These are phyloP conservation scores for Solanum hybrid DNA, from an alignment of 305 asterid genomes.

Conservation along the genomic window DNA sequence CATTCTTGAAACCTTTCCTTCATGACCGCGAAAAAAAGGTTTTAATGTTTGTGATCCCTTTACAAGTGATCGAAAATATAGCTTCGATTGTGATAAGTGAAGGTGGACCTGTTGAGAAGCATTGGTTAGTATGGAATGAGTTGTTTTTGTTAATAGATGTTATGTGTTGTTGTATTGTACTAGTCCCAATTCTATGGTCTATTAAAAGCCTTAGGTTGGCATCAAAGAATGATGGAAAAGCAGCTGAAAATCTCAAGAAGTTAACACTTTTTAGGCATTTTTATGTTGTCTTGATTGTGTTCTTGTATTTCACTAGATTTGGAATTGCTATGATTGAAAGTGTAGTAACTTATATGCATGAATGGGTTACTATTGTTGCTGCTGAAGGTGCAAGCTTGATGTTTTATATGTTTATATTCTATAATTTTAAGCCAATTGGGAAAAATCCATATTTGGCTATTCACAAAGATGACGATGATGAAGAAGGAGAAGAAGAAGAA, in stretches of 20 bases:
- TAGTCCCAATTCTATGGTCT: conserved; percentile 12
- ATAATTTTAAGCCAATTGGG: conserved; percentile 6
- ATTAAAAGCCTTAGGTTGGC: not conserved
- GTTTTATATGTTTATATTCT: conserved; percentile 6
- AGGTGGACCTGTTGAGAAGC: conserved; percentile 6
- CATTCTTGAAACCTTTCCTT: conserved; percentile 11
- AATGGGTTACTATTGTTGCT: conserved; percentile 1
- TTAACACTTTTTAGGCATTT: conserved; percentile 8
- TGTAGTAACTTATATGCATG: not conserved
- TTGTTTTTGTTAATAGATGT: conserved; percentile 6
- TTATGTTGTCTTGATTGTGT: conserved; percentile 3
- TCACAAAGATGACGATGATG: not conserved
- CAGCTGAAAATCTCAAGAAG: not conserved
- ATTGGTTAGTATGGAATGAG: conserved; percentile 10
- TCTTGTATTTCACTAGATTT: conserved; percentile 12
- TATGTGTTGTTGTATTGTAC: conserved; percentile 5
- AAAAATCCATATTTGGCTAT: conserved; percentile 6
- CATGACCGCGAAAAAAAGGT: conserved; percentile 3
- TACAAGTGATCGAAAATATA: conserved; percentile 6
- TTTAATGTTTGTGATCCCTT: conserved; percentile 6
- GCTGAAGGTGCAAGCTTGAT: conserved; percentile 1
- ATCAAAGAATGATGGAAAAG: conserved; percentile 9
- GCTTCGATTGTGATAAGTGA: conserved; percentile 7
- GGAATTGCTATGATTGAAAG: not conserved
- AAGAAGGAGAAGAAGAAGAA: not conserved